Percentiles rank a stretch among this genome's conserved stretches.
Conservation (phyloP, 495 filamentous ascomycete species). For the Podospora bellae-mahoneyi region DNA sequence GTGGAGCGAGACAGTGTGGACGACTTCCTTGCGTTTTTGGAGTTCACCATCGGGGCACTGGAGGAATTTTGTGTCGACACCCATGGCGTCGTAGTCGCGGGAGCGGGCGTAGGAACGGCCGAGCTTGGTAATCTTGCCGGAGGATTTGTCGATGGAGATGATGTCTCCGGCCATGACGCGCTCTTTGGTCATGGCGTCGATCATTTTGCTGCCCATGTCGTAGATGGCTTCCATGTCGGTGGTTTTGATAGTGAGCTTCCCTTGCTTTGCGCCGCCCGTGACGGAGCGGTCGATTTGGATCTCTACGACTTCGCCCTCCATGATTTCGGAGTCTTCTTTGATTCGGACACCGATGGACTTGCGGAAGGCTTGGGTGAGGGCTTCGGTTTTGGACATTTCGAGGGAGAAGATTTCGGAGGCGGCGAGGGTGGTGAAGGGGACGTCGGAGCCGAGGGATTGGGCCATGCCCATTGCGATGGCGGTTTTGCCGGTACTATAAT, state of each 20-base stretch:
- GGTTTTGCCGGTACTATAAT: slow-evolving; percentile 82
- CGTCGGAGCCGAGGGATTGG: slow-evolving; percentile 87
- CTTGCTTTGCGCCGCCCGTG: slow-evolving; percentile 94
- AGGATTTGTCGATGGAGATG: slow-evolving; percentile 96
- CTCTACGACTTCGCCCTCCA: slow-evolving; percentile 98
- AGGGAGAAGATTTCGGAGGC: slow-evolving; percentile 96
- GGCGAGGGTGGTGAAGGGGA: slow-evolving; percentile 93
- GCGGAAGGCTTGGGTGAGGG: slow-evolving; percentile 93
- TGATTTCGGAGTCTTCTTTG: slow-evolving; percentile 97
- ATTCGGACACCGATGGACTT: slow-evolving; percentile 96
- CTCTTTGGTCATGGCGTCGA: slow-evolving; percentile 98
- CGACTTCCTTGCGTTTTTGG: slow-evolving; percentile 93
- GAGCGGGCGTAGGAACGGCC: slow-evolving; percentile 90
- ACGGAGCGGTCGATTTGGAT: slow-evolving; percentile 98
- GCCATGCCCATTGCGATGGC: slow-evolving; percentile 99
- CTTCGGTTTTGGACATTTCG: slow-evolving; percentile 99
- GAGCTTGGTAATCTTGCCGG: slow-evolving; percentile 94
- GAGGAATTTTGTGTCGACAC: slow-evolving; percentile 94
- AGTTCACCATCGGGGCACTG: slow-evolving; percentile 98
- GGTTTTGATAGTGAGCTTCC: slow-evolving; percentile 98
- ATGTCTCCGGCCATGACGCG: slow-evolving; percentile 97
- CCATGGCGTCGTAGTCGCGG: slow-evolving; percentile 98
- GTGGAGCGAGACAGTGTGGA: slow-evolving; percentile 94
- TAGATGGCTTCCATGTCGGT: slow-evolving; percentile 99
- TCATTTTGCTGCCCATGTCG: slow-evolving; percentile 99